Base-by-base conservation (phyloP, 768 basidiomycete genomes). In the Grammothele lineata region DNA sequence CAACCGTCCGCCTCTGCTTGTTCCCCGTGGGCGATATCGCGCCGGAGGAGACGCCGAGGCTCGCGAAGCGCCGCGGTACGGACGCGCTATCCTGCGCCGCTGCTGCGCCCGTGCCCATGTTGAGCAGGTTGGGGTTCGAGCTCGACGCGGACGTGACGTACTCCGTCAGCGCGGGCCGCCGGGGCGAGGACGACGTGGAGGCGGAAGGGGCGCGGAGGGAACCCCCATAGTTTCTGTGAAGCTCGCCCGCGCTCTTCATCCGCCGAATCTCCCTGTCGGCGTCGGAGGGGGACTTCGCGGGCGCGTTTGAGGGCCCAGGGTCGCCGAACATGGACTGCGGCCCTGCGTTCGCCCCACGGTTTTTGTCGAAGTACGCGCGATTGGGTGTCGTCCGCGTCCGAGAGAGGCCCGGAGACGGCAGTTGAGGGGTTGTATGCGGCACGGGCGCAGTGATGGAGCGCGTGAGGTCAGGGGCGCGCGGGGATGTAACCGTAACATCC, bases 181-280 rank as follows among this genome's bases (percentile, higher is more conserved):
- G 66, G 22, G 70, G 66, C 12, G 69, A 62, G 19, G 68, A 63
- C 18, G 62, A 52, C 37, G 61, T 56, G 9, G 63, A 58, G 51
- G 62, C 61, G 36, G 60, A 56, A 12, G 51, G 56, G 23, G 52
- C 37, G 17, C 53, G 62, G 32, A 50, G 42, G 35, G 62, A 48
- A 53, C 61, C 63, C 15, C 64, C 57, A 57, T 61, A 66, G 65
- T 68, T 72, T 50, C 76, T 70, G 27, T 83, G 80, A 33, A 91
- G 69, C 63, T 90, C 88, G 30, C 87, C 88, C 18, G 88, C 88
- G 63, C 88, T 90, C 68, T 88, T 90, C 88, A 91, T 90, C 62
- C 79, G 83, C 50, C 87, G 79, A 36, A 88, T 62, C 59, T 89
- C 85, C 40, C 69, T 80, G 53, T 83, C 79, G 26, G 53, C 11